Base-by-base conservation (phyloP, 2,329 filamentous ascomycete genomes). In the Bipolaris cookei region DNA sequence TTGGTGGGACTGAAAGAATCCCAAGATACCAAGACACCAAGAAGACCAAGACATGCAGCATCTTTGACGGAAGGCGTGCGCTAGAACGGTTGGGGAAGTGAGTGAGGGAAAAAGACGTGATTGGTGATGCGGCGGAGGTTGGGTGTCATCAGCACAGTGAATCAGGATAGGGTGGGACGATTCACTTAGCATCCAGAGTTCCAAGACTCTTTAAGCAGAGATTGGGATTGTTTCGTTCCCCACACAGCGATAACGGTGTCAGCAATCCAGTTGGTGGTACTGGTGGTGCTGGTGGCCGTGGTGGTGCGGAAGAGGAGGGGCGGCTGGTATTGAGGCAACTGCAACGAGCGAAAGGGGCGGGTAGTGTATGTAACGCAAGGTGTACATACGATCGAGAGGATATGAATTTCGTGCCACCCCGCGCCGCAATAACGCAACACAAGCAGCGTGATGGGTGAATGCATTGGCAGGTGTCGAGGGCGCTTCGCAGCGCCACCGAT, bases 161-260 rank as follows among this genome's bases (percentile, higher is more conserved):
- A 44, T 54, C 21, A 43, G 38, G 52, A 32, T 28, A 34, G 38
- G 23, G 38, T 38, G 41, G 38, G 45, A 51, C 48, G 46, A 42
- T 35, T 38, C 52, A 42, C 51, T 51, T 4, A 46, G 30, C 54
- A 32, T 28, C 21, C n/a, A 42, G 30, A 21, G 44, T 16, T 16
- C 38, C 39, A 50, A 51, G 25, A 50, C 56, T 62, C 56, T 58
- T 62, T 62, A 59, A 58, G 62, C 44, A 47, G 47, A 49, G 28
- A 44, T 48, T 52, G 46, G 46, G 30, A 18, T 13, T 30, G 42
- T 38, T 50, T 42, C 11, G 25, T 46, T 51, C 60, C 57, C 61
- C 63, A 66, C 62, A 49, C 54, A 47, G 49, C 47, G 61, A 67
- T 66, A 64, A 59, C 53, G 41, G 56, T 34, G 37, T 53, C 46